Base-by-base conservation (phyloP, 495 filamentous ascomycete species). In the Pseudomonodictys pantanalensis region DNA sequence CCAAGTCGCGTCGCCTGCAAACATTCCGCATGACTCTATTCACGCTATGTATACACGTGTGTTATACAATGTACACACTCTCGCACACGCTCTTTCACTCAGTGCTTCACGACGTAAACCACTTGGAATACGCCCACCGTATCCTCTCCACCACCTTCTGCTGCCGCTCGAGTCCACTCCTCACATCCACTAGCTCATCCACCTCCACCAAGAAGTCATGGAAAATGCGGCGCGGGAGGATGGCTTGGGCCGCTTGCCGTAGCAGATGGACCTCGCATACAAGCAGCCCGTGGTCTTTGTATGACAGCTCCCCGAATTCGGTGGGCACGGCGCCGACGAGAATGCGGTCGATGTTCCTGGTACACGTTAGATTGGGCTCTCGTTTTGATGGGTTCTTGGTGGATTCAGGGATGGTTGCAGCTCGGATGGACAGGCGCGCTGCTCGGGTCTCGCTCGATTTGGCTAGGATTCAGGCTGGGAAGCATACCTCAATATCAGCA, bases 201-300 rank as follows among this genome's bases (percentile, higher is more conserved):
- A 93, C 71, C 68, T 98, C 93, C 70, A 92, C 87, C 28, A 87
- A 71, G 68, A 98, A 96, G 61, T 95, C 90, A 48, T 82, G 82
- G 64, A 86, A 80, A 22, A 95, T 81, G 20, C 86, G 77, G 2
- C 81, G 78, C 7, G 88, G 89, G 28, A 96, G 76, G 26, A 87
- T 71, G 10, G 66, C 71, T 51, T 76, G 76, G 0, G 88, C 88
- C 26, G 84, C 79, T 59, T 80, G 78, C 30, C 89, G 83, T 15
- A 98, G 73, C 28, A 87, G 77, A 54, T 96, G 89, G 5, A 90
- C 84, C 62, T 98, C 92, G 72, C 88, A 96, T 22, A 98, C 77
- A 29, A 97, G 77, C 29, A 95, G 79, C 25, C 93, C 93, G 63
- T 92, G 89, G 63, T 96, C 90, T 69, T 90, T 92, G 78, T 95